A percentile compares a stretch with the other conserved stretches of the same genome.
These are phyloP conservation scores for Orbilia brochopaga DNA, from an alignment of 2,329 filamentous ascomycete genomes.

Conservation along the genomic window DNA sequence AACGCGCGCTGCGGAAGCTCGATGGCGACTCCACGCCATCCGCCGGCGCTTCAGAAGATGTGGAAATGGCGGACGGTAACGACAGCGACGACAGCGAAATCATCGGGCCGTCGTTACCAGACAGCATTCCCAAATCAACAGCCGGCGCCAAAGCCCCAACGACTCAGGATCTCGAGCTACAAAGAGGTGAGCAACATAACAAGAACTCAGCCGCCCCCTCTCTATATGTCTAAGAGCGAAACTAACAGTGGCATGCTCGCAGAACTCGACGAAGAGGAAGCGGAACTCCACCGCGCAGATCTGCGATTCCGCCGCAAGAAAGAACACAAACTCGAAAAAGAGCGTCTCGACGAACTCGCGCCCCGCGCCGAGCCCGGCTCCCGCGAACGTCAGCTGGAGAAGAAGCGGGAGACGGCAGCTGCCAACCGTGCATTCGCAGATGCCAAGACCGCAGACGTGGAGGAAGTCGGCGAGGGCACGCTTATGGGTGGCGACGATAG, in stretches of 20 bases:
- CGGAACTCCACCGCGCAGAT: conserved; percentile 60
- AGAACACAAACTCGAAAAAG: conserved; percentile 72
- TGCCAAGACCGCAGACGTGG: conserved; percentile 68
- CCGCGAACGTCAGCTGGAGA: conserved; percentile 83
- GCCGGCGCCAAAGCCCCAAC: conserved; percentile 71
- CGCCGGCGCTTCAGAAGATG: conserved; percentile 15
- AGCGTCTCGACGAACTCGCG: conserved; percentile 77
- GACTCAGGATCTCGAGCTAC: conserved; percentile 73
- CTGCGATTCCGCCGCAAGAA: conserved; percentile 68
- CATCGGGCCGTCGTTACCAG: conserved; percentile 62
- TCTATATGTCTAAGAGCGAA: conserved; percentile 23
- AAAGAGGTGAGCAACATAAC: conserved; percentile 56
- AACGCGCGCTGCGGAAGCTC: conserved; percentile 26
- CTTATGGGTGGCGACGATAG: conserved; percentile 75
- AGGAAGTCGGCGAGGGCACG: conserved; percentile 71
- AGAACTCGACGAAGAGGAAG: conserved; percentile 64
- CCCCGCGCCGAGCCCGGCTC: conserved; percentile 84
- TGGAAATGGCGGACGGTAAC: conserved; percentile 45
- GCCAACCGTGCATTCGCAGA: conserved; percentile 73
- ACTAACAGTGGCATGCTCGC: conserved; percentile 55
- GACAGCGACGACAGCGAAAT: conserved; percentile 64
- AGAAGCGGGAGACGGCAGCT: conserved; percentile 74
- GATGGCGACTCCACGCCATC: conserved; percentile 32
- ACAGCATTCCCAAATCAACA: conserved; percentile 52
- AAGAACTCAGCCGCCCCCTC: conserved; percentile 50